Base-by-base conservation (phyloP, 441 rosid genomes). In the Raphanus hybrid region DNA sequence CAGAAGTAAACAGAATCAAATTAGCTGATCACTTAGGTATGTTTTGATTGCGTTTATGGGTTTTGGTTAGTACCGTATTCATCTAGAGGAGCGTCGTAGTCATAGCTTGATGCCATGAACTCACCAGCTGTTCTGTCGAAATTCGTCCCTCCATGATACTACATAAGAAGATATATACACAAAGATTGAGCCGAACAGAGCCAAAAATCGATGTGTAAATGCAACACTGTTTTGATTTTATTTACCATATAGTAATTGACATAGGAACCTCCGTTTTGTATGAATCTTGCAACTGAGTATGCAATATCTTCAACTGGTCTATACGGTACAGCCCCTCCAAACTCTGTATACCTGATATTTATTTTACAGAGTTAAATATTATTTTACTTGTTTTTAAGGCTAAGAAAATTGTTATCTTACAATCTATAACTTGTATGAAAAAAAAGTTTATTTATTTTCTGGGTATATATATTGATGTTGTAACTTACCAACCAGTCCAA, bases 111-210 rank as follows among this genome's bases (percentile, higher is more conserved):
- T 32, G 94, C 82, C 79, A 90, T 85, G 82, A 88, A 90, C 71
- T 89, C 94, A 54, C 92, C 92, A 3, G 94, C 85, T n/a, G 94
- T 90, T 74, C 92, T 72, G 57, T 81, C 92, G 15, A 90, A 90
- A 63, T 90, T 90, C 0, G 94, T 87, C 61, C 94, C 94, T 76
- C 94, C 94, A 50, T 90, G 94, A 71, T 88, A 90, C 94, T 90
- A 77, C 14, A 62, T 11, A 11, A 52, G 2, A 29, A 39, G 6
- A 1, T 9, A 14, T 52, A 50, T 5, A 57, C 41, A 70, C 6
- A 70, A 12, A 57, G 23, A 6, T 50, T 77, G 26, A 71, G 29
- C 81, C 6, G 7, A 65, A 41, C 29, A 14, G 16, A 39, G n/a
- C 4, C 4, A 39, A 57, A 64, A 43, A 10, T 6, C 0, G 0